Conservation (phyloP, 2,329 filamentous ascomycete genomes). For the Alternaria triticina region DNA sequence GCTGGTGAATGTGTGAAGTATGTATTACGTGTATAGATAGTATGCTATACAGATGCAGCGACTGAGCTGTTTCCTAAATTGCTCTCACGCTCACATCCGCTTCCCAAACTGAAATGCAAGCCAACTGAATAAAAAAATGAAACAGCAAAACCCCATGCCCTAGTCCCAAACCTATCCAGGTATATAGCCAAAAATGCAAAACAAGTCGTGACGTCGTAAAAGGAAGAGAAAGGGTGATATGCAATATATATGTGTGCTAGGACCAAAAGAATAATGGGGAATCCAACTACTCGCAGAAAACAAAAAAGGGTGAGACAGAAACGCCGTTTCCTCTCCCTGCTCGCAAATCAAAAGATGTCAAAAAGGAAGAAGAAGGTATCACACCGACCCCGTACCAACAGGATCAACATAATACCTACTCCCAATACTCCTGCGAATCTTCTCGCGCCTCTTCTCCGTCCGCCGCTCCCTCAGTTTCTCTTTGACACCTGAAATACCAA, state of each 20-base stretch:
- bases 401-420: conserved; percentile 48
- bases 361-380: background rate
- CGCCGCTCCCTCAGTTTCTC: conserved; percentile 55
- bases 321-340: background rate
- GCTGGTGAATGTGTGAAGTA: background rate
- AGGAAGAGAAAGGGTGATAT: background rate
- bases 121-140: background rate
- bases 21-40: background rate
- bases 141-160: no score
- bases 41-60: background rate
- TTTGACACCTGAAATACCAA: conserved; percentile 58
- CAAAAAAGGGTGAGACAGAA: background rate
- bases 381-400: conserved; percentile 1
- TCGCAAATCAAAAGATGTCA: background rate
- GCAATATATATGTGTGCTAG: background rate
- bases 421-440: conserved; percentile 62
- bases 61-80: background rate
- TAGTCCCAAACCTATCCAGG: background rate
- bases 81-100: background rate
- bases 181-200: conserved; percentile 4
- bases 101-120: background rate
- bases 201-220: conserved; percentile 5
- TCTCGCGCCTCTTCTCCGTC: conserved; percentile 60
- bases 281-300: background rate
- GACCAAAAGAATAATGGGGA: background rate